phyloP scores from a whole-genome alignment of 2,329 filamentous ascomycete genomes.

The Penicillium palitans region DNA sequence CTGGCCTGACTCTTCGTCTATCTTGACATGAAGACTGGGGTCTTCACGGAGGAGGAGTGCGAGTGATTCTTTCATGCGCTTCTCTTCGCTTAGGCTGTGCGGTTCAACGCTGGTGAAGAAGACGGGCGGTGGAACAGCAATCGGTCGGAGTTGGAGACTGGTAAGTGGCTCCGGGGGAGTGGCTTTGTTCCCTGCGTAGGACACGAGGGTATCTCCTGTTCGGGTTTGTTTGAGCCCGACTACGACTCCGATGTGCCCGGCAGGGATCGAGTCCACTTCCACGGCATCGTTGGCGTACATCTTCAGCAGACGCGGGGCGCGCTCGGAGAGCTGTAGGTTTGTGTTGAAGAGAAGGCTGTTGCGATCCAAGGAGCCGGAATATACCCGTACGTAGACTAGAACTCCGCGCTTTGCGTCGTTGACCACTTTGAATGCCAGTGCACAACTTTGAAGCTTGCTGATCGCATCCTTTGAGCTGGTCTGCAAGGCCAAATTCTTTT shows the following conservation, averaged over 20 bases:
- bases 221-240: conserved; percentile 86
- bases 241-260: conserved; percentile 92
- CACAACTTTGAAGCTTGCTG: conserved; percentile 68
- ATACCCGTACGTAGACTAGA: conserved; percentile 88
- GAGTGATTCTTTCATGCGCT: conserved; percentile 73
- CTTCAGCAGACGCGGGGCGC: conserved; percentile 76
- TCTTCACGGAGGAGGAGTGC: conserved; percentile 83
- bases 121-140: conserved; percentile 86
- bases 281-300: conserved; percentile 88
- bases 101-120: conserved; percentile 95
- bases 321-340: conserved; percentile 74
- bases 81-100: conserved; percentile 73
- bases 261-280: conserved; percentile 74
- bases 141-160: conserved; percentile 79
- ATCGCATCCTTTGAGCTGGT: conserved; percentile 49
- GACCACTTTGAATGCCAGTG: conserved; percentile 87
- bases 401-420: conserved; percentile 83
- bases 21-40: conserved; percentile 79
- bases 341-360: conserved; percentile 84
- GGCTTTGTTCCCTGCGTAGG: conserved; percentile 64
- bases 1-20: conserved; percentile 87
- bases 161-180: conserved; percentile 68
- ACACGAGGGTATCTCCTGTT: conserved; percentile 88
- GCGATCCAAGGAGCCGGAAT: conserved; percentile 75
- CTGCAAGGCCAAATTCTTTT: conserved; percentile 44